phyloP scores from a whole-genome alignment of 2,329 filamentous ascomycete genomes.

The Cucurbitaria berberidis region DNA sequence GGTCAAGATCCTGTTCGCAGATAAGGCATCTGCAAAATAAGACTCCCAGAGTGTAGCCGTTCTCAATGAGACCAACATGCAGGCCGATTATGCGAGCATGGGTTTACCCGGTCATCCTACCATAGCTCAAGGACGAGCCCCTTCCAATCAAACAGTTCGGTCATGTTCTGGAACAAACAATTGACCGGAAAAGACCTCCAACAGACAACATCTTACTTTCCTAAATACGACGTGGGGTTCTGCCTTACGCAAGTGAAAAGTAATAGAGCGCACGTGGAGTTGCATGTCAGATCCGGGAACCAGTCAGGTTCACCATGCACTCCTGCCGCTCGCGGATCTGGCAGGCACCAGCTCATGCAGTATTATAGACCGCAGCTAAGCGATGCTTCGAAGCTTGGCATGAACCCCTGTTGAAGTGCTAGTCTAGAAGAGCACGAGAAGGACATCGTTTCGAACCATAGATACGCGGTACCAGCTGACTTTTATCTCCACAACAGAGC shows the following conservation, averaged over 20 bases:
- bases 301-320: neutral
- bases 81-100: conserved; percentile 3
- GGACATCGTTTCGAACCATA: neutral
- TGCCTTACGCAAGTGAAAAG: neutral
- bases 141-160: neutral
- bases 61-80: neutral
- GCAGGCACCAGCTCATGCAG: conserved; percentile 2
- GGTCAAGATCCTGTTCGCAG: neutral
- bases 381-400: neutral
- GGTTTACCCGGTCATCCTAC: conserved; percentile 13
- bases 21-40: neutral
- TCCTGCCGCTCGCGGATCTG: conserved; percentile 8
- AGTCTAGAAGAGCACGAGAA: neutral
- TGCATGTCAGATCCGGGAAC: neutral
- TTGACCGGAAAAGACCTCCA: neutral
- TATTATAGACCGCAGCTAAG: neutral
- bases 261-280: conserved; percentile 3
- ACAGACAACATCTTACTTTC: neutral
- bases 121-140: neutral
- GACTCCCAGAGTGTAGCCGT: neutral
- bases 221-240: neutral
- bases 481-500: neutral
- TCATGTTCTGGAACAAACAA: neutral
- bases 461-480: neutral
- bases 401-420: neutral